Base-by-base conservation (phyloP, 768 basidiomycete species). In the Suillus bovinus region DNA sequence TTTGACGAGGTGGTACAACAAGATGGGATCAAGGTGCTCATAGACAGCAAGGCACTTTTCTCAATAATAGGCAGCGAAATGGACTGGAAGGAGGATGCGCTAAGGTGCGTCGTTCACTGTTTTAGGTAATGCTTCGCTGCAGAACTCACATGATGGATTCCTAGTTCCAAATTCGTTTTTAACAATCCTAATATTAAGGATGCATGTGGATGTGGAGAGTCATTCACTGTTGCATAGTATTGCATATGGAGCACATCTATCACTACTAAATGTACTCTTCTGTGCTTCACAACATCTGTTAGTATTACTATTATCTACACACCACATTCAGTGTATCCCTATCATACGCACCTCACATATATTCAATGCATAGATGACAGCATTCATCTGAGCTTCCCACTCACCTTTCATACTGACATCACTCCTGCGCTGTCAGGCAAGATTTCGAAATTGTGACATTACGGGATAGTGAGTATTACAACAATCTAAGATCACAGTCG, bases 31-130 rank as follows among this genome's bases (percentile, higher is more conserved):
- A 85, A 82, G 66, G 96, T 99, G 50, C 80, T 99, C 64, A 94
- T 99, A 73, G 97, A 99, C 79, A 90, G 89, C 72, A 98, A 96
- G 76, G 97, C 97, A 29, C 77, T 99, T 66, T 99, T 99, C 74
- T 94, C 92, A 62, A 97, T 99, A 68, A 97, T 99, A 64, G 97
- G 97, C 56, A 96, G 94, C 75, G 92, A 93, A 82, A 99, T 99
- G 97, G 94, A 96, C 72, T 99, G 97, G 97, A 83, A 87, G 63
- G 97, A 99, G 78, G 94, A 96, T 73, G 76, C 86, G 36, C 78
- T 99, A 47, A 96, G 94, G 90, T 91, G 63, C 59, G 88, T 78
- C 11, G 59, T 63, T 57, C 52, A 22, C 36, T 56, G 49, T 36
- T 44, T 39, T 36, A n/a, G 11, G 29, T 9, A 17, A 31, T n/a